These are phyloP conservation scores for Pyrus hybrid DNA, from an alignment of 331 rosid genomes.

Conservation along the genomic window DNA sequence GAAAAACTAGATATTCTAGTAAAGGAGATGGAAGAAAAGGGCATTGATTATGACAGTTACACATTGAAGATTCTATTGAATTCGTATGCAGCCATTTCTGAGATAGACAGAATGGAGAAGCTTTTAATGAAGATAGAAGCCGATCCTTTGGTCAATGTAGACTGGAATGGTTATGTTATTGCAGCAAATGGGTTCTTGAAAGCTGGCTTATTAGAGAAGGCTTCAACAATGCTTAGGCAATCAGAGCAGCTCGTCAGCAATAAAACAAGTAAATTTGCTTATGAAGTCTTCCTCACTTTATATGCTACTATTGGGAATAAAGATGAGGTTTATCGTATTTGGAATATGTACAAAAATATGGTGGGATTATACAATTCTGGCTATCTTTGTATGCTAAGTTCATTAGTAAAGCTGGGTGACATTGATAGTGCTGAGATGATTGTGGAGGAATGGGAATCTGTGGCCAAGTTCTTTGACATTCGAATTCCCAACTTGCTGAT, in stretches of 20 bases:
- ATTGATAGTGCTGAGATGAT: conserved; percentile 50
- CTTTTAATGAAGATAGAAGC: conserved; percentile 48
- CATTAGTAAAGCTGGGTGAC: conserved; percentile 53
- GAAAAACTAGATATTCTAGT: conserved; percentile 37
- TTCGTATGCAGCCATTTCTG: conserved; percentile 26
- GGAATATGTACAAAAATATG: conserved; percentile 32
- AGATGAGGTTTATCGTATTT: conserved; percentile 54
- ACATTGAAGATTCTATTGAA: conserved; percentile 36
- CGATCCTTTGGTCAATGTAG: conserved; percentile 27
- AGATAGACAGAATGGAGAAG: conserved; percentile 50
- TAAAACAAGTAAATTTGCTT: conserved; percentile 23
- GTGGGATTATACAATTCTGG: conserved; percentile 24
- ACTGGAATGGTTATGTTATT: conserved; percentile 35
- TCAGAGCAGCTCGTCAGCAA: conserved; percentile 27
- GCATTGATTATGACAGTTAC: conserved; percentile 15
- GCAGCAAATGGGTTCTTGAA: conserved; percentile 52
- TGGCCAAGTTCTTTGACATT: conserved; percentile 18
- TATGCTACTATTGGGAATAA: conserved; percentile 40
- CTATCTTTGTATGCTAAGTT: conserved; percentile 45
- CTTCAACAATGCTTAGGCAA: conserved; percentile 30
- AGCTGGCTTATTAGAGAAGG: conserved; percentile 38
- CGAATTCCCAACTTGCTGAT: conserved; percentile 49
- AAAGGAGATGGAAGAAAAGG: conserved; percentile 53
- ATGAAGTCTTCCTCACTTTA: conserved; percentile 35
- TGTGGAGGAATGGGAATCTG: conserved; percentile 58